These are phyloP conservation scores for Paecilomyces formosus DNA, from an alignment of 2,329 filamentous ascomycete species.

Conservation along the genomic window DNA sequence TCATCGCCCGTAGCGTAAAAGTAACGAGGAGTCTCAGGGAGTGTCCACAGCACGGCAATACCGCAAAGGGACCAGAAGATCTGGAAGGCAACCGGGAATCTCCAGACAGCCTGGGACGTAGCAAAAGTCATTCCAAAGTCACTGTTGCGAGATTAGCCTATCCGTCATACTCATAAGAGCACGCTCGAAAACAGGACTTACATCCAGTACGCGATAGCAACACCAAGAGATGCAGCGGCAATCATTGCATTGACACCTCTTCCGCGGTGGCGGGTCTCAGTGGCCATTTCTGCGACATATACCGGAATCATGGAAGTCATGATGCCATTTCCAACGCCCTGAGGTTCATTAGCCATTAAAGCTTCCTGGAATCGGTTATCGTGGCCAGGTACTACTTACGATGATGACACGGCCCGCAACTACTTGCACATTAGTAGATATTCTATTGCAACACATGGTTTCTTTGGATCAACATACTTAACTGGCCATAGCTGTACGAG, in stretches of 20 bases:
- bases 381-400: constrained; percentile 5
- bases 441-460: neutral
- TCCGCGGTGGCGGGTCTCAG: constrained; percentile 17
- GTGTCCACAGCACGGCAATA: constrained; percentile 14
- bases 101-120: constrained; percentile 20
- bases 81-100: constrained; percentile 24
- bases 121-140: constrained; percentile 25
- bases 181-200: constrained; percentile 3
- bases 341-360: neutral
- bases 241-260: constrained; percentile 22
- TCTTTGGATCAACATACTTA: constrained; percentile 3
- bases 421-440: neutral
- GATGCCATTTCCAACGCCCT: constrained; percentile 27
- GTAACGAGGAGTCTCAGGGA: constrained; percentile 20
- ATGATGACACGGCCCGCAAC: constrained; percentile 20
- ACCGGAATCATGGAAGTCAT: constrained; percentile 20
- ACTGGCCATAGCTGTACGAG: constrained; percentile 18
- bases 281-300: constrained; percentile 24
- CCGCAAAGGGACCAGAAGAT: constrained; percentile 18
- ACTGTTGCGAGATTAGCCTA: constrained; percentile 4
- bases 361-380: neutral
- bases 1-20: constrained; percentile 17
- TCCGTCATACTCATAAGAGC: neutral
- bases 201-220: constrained; percentile 26
- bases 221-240: constrained; percentile 16